Conservation (phyloP, 495 filamentous ascomycete genomes). For the Chaetomidium leptoderma region DNA sequence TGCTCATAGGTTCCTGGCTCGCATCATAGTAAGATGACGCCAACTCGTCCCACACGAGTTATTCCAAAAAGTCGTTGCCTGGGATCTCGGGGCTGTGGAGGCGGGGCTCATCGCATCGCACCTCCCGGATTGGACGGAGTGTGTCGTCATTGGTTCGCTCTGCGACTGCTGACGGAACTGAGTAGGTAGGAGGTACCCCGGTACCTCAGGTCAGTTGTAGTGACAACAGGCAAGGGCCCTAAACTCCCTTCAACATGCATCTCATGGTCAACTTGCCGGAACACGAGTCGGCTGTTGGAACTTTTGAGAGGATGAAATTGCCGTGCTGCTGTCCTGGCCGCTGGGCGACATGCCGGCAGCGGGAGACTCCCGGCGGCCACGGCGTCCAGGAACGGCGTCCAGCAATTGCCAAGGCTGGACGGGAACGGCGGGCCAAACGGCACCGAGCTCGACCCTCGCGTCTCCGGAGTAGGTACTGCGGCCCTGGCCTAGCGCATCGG, state of each 20-base stretch:
- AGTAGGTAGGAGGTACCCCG: too few species aligned
- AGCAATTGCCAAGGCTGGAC: not conserved
- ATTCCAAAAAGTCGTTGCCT: constrained; percentile 2
- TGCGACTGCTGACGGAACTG: too few species aligned
- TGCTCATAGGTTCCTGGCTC: not conserved
- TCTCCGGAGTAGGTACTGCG: constrained; percentile 1
- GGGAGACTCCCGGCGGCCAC: not conserved
- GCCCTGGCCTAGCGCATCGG: constrained; percentile 1
- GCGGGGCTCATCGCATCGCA: constrained; percentile 2
- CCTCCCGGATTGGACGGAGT: not conserved
- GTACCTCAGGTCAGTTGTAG: too few species aligned
- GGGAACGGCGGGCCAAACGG: constrained; percentile 8
- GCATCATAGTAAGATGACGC: not conserved
- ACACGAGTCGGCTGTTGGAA: not conserved
- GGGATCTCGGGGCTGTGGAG: constrained; percentile 2
- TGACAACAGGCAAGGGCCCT: not conserved
- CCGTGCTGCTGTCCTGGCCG: not conserved
- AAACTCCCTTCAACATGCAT: not conserved
- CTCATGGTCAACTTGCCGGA: not conserved
- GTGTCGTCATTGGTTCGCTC: not conserved
- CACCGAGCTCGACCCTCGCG: constrained; percentile 4
- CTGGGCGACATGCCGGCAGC: not conserved
- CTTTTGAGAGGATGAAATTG: not conserved
- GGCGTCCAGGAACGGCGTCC: too few species aligned
- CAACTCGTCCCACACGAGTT: not conserved